Conservation (phyloP, 2,329 filamentous ascomycete species). For the Elsinoe perseae region DNA sequence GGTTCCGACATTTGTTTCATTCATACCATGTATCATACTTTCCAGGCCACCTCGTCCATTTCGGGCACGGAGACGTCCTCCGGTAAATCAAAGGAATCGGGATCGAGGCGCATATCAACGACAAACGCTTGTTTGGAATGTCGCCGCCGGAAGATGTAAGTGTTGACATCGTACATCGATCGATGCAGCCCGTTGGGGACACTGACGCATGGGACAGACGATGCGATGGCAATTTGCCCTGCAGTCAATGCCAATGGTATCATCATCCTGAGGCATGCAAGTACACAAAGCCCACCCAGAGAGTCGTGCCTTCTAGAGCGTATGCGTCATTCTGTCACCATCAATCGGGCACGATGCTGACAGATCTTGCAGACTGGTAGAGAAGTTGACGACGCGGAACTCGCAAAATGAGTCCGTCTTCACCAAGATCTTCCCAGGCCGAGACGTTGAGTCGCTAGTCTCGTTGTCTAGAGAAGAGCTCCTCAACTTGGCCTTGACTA, state of each 20-base stretch:
- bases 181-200: background rate
- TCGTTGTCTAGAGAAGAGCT: conserved; percentile 38
- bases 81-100: conserved; percentile 32
- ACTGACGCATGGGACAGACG: conserved; percentile 33
- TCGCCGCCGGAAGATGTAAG: conserved; percentile 64
- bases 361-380: conserved; percentile 49
- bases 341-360: conserved; percentile 36
- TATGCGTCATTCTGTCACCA: conserved; percentile 38
- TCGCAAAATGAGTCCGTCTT: conserved; percentile 40
- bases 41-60: conserved; percentile 32
- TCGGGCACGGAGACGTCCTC: conserved; percentile 29
- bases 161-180: background rate
- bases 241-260: conserved; percentile 74
- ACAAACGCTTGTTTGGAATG: conserved; percentile 65
- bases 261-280: conserved; percentile 70
- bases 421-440: conserved; percentile 36
- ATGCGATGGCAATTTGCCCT: conserved; percentile 74
- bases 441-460: conserved; percentile 34
- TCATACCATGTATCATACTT: conserved; percentile 38
- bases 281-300: conserved; percentile 72
- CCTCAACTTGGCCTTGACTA: conserved; percentile 38
- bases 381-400: conserved; percentile 45
- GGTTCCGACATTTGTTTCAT: background rate
- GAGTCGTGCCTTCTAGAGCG: conserved; percentile 72
- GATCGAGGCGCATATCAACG: conserved; percentile 40